Evolutionary conservation across 2,329 filamentous ascomycete genomes (phyloP), one percentile per base, ranked within the genome.

Genomic region (Metarhizium guizhouense): DNA sequence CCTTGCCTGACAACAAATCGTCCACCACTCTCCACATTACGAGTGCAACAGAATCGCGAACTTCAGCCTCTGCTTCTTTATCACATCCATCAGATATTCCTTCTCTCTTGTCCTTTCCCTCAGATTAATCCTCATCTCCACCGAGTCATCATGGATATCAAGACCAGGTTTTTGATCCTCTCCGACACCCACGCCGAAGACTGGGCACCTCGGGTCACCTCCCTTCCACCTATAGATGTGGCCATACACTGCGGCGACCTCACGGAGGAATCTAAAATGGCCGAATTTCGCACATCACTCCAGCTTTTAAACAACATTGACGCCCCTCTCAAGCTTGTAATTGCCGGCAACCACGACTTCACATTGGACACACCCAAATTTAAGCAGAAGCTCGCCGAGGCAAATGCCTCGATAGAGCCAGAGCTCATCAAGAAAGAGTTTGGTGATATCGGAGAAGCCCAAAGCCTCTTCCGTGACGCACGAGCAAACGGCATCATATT

Each of bases 281-380:
- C 65, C 0, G 74, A 77, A 48, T 75, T 72, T 47, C 62, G 58
- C 25, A 58, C 61, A 3, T 65, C 73, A 0, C 62, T 80, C 4
- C 55, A 65, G 2, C 61, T 76, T 0, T 65, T 81, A 0, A 60
- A 67, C 8, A 52, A 52, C 0, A 63, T 80, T 16, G 56, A 73
- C 1, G 75, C 76, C 0, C 70, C 74, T 0, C 13, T 53, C 4
- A 81, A 80, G 54, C 61, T 81, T 1, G 65, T 74, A 6, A 79
- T 82, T 47, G 70, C 77, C 2, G 77, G 78, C 1, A 81, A 80
- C 53, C 76, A 81, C 57, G 76, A 82, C 57, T 77, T 77, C 45
- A 73, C 69, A 0, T 63, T 75, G 2, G 71, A 75, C 36, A 48
- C 58, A 1, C 59, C 61, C 0, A 62, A 62, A 0, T 81, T 76